Evolutionary conservation across 495 filamentous ascomycete genomes (phyloP).

Genomic region (Gamarada debralockiae): DNA sequence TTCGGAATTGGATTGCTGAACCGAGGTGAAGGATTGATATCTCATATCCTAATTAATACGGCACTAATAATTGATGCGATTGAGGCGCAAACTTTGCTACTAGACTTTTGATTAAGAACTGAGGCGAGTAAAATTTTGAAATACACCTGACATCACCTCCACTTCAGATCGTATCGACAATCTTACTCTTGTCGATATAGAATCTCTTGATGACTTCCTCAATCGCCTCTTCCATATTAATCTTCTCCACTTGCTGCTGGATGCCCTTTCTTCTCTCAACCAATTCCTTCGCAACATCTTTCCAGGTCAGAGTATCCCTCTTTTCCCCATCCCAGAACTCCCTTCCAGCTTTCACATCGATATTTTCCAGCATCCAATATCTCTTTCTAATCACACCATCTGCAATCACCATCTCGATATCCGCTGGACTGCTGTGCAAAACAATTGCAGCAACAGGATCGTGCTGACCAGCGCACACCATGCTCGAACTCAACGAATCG

Average conservation of each 20-base stretch:
- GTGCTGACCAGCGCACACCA: conserved; percentile 39
- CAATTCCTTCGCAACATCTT: conserved; percentile 33
- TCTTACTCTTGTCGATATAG: conserved; percentile 5
- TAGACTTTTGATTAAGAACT: no score
- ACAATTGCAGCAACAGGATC: conserved; percentile 44
- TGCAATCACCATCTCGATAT: conserved; percentile 46
- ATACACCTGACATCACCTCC: no score
- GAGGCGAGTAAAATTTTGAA: no score
- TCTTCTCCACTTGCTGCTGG: neutral
- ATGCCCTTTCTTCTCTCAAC: neutral
- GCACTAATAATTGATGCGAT: no score
- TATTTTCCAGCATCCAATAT: conserved; percentile 18
- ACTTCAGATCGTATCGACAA: conserved; percentile 6
- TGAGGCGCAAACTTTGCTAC: no score
- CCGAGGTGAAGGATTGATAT: no score
- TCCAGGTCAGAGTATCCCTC: conserved; percentile 20
- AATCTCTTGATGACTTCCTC: conserved; percentile 1
- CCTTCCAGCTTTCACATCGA: conserved; percentile 1
- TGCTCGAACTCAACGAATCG: conserved; percentile 34
- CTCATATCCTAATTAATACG: no score
- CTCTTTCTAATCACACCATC: conserved; percentile 39
- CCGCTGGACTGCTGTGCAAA: conserved; percentile 37
- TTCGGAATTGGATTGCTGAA: no score
- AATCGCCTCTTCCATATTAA: conserved; percentile 3
- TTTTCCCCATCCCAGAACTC: conserved; percentile 5